Evolutionary conservation across 1,139 yeast species (phyloP).

Genomic region (Tardiomyces depauwii): DNA sequence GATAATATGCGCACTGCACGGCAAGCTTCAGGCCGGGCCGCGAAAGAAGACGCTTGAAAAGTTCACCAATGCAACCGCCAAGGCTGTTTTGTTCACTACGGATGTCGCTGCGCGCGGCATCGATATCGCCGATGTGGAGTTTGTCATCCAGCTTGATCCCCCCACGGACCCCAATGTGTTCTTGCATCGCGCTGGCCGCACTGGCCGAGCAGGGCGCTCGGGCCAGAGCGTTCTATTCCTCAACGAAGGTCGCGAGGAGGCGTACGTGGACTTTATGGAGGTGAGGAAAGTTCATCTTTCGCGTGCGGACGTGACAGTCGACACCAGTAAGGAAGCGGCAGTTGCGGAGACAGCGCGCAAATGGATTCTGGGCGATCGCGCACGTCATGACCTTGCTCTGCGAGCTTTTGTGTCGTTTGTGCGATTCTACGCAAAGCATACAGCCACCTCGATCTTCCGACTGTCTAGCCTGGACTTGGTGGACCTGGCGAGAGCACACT

Average conservation of each 20-base stretch:
- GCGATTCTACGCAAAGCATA: constrained; percentile 75
- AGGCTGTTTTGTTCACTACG: constrained; percentile 67
- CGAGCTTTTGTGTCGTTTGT: constrained; percentile 76
- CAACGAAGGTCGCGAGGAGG: constrained; percentile 54
- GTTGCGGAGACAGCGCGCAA: constrained; percentile 27
- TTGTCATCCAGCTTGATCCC: constrained; percentile 72
- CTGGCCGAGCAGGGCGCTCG: constrained; percentile 82
- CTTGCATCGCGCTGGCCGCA: constrained; percentile 91
- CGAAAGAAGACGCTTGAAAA: constrained; percentile 48
- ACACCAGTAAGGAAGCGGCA: constrained; percentile 4
- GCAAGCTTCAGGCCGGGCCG: constrained; percentile 54
- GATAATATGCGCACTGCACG: constrained; percentile 38
- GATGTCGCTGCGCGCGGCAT: constrained; percentile 97
- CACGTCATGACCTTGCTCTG: constrained; percentile 69
- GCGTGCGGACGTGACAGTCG: constrained; percentile 15
- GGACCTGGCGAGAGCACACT: constrained; percentile 65
- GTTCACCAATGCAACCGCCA: constrained; percentile 39
- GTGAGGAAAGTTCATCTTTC: constrained; percentile 55
- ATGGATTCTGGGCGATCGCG: constrained; percentile 64
- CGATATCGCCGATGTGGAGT: constrained; percentile 79
- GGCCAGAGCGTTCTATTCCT: constrained; percentile 37
- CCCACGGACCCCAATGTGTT: constrained; percentile 67
- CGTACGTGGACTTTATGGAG: constrained; percentile 66
- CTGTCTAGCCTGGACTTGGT: constrained; percentile 58
- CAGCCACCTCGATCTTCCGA: constrained; percentile 86